Conservation (phyloP, 2,329 filamentous ascomycete genomes). For the Pseudogymnoascus sp. region DNA sequence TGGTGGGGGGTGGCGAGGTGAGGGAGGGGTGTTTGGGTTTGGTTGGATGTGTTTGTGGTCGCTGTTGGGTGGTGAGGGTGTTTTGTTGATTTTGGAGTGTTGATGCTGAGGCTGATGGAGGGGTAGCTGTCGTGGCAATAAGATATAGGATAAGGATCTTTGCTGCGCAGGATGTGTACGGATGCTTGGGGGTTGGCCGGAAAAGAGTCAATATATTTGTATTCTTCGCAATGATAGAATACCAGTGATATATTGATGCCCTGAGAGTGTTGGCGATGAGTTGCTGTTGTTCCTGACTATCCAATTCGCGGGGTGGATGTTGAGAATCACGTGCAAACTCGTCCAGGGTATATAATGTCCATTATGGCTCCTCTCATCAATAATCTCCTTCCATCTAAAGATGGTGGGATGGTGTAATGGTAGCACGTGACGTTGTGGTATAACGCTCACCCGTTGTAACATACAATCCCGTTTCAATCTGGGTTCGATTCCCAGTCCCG, state of each 20-base stretch:
- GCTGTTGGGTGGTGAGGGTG: neutral
- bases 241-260: neutral
- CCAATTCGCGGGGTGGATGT: neutral
- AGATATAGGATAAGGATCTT: neutral
- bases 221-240: neutral
- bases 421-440: constrained; percentile 20
- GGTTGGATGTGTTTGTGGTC: neutral
- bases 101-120: neutral
- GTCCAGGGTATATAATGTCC: neutral
- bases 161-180: neutral
- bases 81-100: neutral
- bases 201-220: neutral
- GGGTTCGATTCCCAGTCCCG: constrained; percentile 30
- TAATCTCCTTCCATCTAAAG: constrained; percentile 4
- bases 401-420: constrained; percentile 9
- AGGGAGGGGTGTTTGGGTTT: too few relatives aligned
- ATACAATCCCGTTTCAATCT: constrained; percentile 27
- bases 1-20: neutral
- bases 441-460: constrained; percentile 13
- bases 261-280: neutral
- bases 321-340: neutral
- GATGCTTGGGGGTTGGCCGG: neutral
- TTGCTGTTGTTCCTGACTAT: neutral
- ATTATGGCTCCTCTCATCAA: constrained; percentile 4
- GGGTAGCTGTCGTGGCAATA: neutral